Conservation (phyloP, 2,329 filamentous ascomycete genomes). For the Proliferodiscus dingleyae region DNA sequence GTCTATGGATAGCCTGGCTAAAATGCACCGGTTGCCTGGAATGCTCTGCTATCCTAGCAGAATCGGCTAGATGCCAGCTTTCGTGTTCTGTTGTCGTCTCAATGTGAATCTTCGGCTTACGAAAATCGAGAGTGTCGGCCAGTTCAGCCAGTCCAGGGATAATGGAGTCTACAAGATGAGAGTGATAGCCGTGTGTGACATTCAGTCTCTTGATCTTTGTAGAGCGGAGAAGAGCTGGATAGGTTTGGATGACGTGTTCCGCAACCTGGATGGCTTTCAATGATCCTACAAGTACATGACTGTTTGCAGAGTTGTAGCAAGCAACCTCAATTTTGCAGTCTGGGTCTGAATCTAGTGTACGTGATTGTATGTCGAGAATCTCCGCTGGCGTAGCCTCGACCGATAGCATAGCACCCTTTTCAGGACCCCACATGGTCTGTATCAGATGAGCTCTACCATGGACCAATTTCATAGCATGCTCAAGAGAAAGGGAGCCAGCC, state of each 20-base stretch:
- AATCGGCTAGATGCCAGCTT: not conserved
- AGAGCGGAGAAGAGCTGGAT: too few relatives aligned
- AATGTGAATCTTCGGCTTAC: not conserved
- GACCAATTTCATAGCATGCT: not conserved
- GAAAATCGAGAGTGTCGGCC: not conserved
- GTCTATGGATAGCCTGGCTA: slow-evolving; percentile 23
- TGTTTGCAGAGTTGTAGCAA: not conserved
- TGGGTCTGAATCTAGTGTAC: not conserved
- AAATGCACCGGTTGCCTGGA: slow-evolving; percentile 30
- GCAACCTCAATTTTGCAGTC: not conserved
- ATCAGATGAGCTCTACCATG: not conserved
- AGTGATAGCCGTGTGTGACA: slow-evolving; percentile 29
- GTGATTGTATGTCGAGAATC: too few relatives aligned
- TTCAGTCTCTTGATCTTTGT: slow-evolving; percentile 20
- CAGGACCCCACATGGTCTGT: not conserved
- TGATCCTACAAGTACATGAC: not conserved
- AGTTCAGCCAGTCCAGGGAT: not conserved
- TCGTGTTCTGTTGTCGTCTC: not conserved
- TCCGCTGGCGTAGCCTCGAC: not conserved
- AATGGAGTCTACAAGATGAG: slow-evolving; percentile 21
- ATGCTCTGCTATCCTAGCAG: slow-evolving; percentile 20
- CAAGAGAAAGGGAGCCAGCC: not conserved
- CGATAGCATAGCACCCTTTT: not conserved
- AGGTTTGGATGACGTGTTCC: slow-evolving; percentile 11
- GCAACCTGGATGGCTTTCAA: not conserved